phyloP scores from a whole-genome alignment of 768 basidiomycete species.

The Trametes coccinea region DNA sequence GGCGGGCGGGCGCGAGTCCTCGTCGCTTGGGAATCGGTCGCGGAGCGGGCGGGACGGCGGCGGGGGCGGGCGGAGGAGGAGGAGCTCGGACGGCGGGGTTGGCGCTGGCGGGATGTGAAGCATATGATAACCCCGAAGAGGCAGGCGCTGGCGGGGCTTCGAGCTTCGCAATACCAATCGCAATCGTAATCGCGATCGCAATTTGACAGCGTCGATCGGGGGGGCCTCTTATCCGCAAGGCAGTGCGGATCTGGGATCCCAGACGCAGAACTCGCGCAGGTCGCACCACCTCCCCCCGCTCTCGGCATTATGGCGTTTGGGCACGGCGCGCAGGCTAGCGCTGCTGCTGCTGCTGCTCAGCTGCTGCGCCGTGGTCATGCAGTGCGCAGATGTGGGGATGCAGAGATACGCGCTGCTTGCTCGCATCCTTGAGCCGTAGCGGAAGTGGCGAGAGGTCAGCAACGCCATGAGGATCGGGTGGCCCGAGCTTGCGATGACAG shows the following conservation, averaged over 20 bases:
- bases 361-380: background rate
- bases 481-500: background rate
- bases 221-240: constrained; percentile 1
- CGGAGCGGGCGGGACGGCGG: background rate
- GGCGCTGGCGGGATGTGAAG: background rate
- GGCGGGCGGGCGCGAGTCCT: background rate
- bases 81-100: background rate
- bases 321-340: background rate
- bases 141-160: background rate
- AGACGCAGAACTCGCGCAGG: no score
- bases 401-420: background rate
- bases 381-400: background rate
- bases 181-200: constrained; percentile 4
- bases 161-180: background rate
- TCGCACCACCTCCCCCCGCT: background rate
- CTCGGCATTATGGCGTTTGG: background rate
- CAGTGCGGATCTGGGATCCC: constrained; percentile 3
- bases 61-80: background rate
- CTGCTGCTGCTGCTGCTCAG: background rate
- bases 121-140: constrained; percentile 12
- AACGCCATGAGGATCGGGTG: background rate
- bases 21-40: background rate
- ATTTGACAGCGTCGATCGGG: constrained; percentile 9
- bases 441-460: background rate
- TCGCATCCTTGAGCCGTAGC: background rate